A percentile compares a stretch with the other conserved stretches of the same genome.
Evolutionary conservation across 108 stramenopile species (phyloP).

Genomic region (Seminavis robusta): DNA sequence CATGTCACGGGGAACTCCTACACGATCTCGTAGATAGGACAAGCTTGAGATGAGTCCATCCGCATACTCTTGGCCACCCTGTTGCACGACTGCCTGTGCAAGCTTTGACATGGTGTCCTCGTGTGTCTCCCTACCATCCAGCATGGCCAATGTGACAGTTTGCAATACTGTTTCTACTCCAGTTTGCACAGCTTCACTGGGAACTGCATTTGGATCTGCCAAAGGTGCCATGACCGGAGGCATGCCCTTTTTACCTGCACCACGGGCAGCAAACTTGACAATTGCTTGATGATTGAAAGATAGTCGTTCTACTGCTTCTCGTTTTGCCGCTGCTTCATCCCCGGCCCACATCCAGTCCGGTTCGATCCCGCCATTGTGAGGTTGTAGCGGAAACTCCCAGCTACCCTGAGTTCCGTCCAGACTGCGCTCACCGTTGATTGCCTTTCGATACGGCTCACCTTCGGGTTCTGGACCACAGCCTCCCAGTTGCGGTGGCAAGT

Average conservation of each 20-base stretch:
- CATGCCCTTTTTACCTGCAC: constrained; percentile 77
- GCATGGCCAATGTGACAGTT: constrained; percentile 55
- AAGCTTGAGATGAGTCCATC: constrained; percentile 49
- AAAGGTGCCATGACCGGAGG: constrained; percentile 78
- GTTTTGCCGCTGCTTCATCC: constrained; percentile 59
- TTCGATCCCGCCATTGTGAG: constrained; percentile 72
- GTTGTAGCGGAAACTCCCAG: constrained; percentile 70
- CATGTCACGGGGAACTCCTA: constrained; percentile 94
- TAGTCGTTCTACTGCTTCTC: constrained; percentile 83
- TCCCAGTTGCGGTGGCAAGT: constrained; percentile 94
- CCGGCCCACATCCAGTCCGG: constrained; percentile 76
- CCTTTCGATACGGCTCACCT: constrained; percentile 51
- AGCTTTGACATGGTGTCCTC: constrained; percentile 37
- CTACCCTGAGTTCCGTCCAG: constrained; percentile 50
- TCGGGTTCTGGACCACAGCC: constrained; percentile 72
- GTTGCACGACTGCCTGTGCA: constrained; percentile 35
- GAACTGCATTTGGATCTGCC: constrained; percentile 82
- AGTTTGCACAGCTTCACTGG: constrained; percentile 52
- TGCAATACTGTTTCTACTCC: constrained; percentile 61
- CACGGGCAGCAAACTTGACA: constrained; percentile 84
- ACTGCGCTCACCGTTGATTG: constrained; percentile 60
- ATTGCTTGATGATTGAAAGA: constrained; percentile 74
- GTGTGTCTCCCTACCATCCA: constrained; percentile 43
- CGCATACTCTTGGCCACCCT: constrained; percentile 54
- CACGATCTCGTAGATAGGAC: constrained; percentile 84